Conservation (phyloP, 73 alveolate species). For the Paramecium primaurelia region DNA sequence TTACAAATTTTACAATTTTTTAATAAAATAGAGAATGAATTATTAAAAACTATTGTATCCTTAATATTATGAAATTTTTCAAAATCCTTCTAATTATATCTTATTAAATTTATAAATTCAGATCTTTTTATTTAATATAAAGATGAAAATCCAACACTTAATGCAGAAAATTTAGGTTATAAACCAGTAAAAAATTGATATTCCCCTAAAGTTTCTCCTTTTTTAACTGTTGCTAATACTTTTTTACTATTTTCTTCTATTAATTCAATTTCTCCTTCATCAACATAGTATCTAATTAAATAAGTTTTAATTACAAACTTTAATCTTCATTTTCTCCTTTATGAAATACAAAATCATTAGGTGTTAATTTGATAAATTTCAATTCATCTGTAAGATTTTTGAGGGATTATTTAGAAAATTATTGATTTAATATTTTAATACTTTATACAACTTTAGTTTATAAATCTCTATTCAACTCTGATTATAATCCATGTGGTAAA, state of each 20-base stretch:
- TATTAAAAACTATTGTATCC: not conserved
- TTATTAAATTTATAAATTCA: not conserved
- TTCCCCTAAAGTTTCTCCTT: conserved; percentile 23
- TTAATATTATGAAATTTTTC: conserved; percentile 23
- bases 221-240: not conserved
- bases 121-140: conserved; percentile 32
- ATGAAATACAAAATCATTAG: not conserved
- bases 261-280: conserved; percentile 12
- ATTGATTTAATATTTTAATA: not conserved
- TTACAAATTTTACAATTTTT: not conserved
- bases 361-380: not conserved
- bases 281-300: not conserved
- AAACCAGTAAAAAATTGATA: conserved; percentile 32
- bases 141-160: not conserved
- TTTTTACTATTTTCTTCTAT: not conserved
- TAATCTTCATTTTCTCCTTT: not conserved
- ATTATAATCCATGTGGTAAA: not conserved
- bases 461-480: not conserved
- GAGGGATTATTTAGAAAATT: not conserved
- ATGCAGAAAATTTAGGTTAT: not conserved
- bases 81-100: conserved; percentile 27
- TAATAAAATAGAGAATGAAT: not conserved
- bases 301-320: not conserved
- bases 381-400: not conserved
- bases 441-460: not conserved